A percentile compares a stretch with the other conserved stretches of the same genome.
phyloP scores from a whole-genome alignment of 768 basidiomycete genomes.

The Suillus subaureus region DNA sequence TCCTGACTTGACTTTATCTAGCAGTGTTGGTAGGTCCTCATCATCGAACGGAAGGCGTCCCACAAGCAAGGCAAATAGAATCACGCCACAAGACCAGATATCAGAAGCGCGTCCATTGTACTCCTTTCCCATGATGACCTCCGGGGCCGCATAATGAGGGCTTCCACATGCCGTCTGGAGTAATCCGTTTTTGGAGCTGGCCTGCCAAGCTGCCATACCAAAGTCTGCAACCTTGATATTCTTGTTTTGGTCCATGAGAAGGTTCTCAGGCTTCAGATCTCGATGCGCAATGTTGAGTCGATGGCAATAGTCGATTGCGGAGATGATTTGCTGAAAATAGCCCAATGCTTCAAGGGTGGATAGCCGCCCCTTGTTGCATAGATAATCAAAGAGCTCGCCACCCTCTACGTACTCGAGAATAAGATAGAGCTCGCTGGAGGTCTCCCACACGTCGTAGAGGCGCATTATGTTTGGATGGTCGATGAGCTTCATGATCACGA shows the following conservation, averaged over 20 bases:
- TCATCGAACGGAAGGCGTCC: constrained; percentile 94
- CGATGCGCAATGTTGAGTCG: constrained; percentile 94
- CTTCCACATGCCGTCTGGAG: constrained; percentile 90
- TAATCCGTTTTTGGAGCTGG: constrained; percentile 52
- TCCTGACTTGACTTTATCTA: constrained; percentile 79
- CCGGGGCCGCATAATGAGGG: constrained; percentile 94
- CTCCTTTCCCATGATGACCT: constrained; percentile 79
- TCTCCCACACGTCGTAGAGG: constrained; percentile 97
- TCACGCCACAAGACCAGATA: constrained; percentile 97
- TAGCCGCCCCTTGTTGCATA: constrained; percentile 78
- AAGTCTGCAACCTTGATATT: constrained; percentile 97
- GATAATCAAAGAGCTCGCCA: constrained; percentile 93
- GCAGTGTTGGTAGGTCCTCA: constrained; percentile 74
- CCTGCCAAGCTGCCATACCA: constrained; percentile 96
- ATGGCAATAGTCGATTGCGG: constrained; percentile 90
- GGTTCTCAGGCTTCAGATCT: constrained; percentile 93
- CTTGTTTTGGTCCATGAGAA: constrained; percentile 78
- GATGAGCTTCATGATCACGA: constrained; percentile 96
- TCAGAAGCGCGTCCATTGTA: constrained; percentile 90
- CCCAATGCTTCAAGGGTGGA: constrained; percentile 70
- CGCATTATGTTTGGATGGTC: constrained; percentile 94
- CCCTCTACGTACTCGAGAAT: constrained; percentile 95
- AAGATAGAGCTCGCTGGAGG: constrained; percentile 83
- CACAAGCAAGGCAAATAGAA: constrained; percentile 85
- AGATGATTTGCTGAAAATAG: constrained; percentile 94